Conservation (phyloP, 805 yeast genomes). For the Wickerhamomyces xylosicus region DNA sequence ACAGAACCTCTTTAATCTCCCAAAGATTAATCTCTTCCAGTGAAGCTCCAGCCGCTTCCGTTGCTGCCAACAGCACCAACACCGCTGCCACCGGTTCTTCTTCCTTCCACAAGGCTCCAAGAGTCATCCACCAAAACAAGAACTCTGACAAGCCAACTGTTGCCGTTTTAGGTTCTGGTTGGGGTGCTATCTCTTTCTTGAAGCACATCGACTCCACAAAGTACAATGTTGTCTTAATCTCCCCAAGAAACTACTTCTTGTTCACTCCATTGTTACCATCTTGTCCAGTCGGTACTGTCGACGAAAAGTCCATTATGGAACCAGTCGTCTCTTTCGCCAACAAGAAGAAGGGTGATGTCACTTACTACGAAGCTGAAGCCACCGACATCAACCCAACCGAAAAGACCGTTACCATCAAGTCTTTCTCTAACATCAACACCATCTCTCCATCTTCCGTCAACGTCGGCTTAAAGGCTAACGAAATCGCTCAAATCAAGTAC, state of each 20-base stretch:
- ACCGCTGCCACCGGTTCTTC: slow-evolving; percentile 22
- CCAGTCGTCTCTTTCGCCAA: slow-evolving; percentile 86
- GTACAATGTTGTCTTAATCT: slow-evolving; percentile 81
- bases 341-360: slow-evolving; percentile 64
- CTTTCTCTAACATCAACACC: slow-evolving; percentile 28
- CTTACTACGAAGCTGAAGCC: slow-evolving; percentile 85
- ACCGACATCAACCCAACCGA: slow-evolving; percentile 70
- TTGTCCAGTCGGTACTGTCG: slow-evolving; percentile 85
- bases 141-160: slow-evolving; percentile 27
- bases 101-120: slow-evolving; percentile 28
- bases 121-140: slow-evolving; percentile 23
- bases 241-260: slow-evolving; percentile 88
- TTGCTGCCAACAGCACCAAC: slow-evolving; percentile 1
- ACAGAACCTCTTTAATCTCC: slow-evolving; percentile 5
- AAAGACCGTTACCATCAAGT: slow-evolving; percentile 56
- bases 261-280: slow-evolving; percentile 92
- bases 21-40: slow-evolving; percentile 7
- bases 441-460: slow-evolving; percentile 20
- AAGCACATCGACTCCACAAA: slow-evolving; percentile 77
- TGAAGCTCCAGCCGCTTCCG: slow-evolving; percentile 5
- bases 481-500: slow-evolving; percentile 41
- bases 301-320: slow-evolving; percentile 87
- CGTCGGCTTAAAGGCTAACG: slow-evolving; percentile 27
- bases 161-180: slow-evolving; percentile 79
- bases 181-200: slow-evolving; percentile 88